These are phyloP conservation scores for Xylariaceae sp. DNA, from an alignment of 2,329 filamentous ascomycete species.

Conservation along the genomic window DNA sequence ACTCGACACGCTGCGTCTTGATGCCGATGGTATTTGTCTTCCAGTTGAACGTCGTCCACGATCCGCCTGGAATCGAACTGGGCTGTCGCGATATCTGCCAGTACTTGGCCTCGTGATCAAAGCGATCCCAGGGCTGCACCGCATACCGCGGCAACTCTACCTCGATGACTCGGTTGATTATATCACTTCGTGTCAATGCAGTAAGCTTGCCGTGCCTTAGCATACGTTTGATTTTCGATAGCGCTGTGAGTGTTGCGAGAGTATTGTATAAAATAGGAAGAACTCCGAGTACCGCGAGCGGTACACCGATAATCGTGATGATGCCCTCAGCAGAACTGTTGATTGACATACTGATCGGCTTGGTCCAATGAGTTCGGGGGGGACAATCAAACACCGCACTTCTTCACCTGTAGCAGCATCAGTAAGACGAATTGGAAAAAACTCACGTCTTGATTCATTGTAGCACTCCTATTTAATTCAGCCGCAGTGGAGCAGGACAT, in stretches of 20 bases:
- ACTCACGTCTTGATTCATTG: constrained; percentile 3
- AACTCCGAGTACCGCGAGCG: constrained; percentile 55
- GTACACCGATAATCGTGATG: constrained; percentile 55
- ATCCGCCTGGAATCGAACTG: constrained; percentile 54
- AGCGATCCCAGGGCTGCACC: constrained; percentile 57
- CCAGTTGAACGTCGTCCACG: constrained; percentile 65
- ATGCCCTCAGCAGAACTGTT: constrained; percentile 40
- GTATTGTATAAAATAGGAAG: constrained; percentile 65
- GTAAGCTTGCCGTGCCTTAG: constrained; percentile 53
- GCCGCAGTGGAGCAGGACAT: constrained; percentile 22
- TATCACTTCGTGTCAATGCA: constrained; percentile 58
- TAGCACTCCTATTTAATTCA: constrained; percentile 18
- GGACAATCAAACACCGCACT: neutral
- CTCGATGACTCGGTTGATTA: constrained; percentile 63
- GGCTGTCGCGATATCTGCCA: constrained; percentile 52
- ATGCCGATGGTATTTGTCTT: constrained; percentile 57
- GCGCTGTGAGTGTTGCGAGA: constrained; percentile 53
- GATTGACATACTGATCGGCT: constrained; percentile 12
- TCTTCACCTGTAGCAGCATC: neutral
- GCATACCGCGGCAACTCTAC: constrained; percentile 62
- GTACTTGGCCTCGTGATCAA: constrained; percentile 50
- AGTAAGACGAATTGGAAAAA: neutral
- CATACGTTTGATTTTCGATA: constrained; percentile 57
- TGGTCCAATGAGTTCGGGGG: neutral
- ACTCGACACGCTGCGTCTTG: constrained; percentile 60